Evolutionary conservation across 805 yeast genomes (phyloP).

Genomic region (Helenozyma baotianmanensis): DNA sequence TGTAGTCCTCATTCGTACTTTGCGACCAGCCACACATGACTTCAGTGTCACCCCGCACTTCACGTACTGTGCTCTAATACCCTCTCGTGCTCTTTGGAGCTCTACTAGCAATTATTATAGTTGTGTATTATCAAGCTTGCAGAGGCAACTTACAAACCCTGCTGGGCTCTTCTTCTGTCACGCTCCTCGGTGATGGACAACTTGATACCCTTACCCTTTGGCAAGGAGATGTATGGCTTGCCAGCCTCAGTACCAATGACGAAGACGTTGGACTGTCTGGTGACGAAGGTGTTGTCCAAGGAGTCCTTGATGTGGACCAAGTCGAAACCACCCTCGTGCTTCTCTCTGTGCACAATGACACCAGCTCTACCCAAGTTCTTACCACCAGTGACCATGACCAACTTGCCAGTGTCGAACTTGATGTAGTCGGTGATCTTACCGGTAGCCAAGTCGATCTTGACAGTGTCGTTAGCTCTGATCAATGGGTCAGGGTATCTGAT

Average conservation of each 20-base stretch:
- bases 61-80: too few relatives aligned
- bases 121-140: conserved; percentile 2
- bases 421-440: conserved; percentile 90
- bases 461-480: conserved; percentile 96
- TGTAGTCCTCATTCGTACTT: too few relatives aligned
- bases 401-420: conserved; percentile 85
- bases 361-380: conserved; percentile 98
- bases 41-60: too few relatives aligned
- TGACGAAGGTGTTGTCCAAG: conserved; percentile 87
- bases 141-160: conserved; percentile 17
- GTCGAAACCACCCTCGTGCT: conserved; percentile 98
- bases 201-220: conserved; percentile 99
- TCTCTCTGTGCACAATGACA: conserved; percentile 92
- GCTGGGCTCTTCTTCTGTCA: conserved; percentile 92
- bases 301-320: conserved; percentile 95
- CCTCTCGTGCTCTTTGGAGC: too few relatives aligned
- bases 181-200: conserved; percentile 94
- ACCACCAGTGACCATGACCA: conserved; percentile 95
- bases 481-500: conserved; percentile 98
- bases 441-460: conserved; percentile 91
- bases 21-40: too few relatives aligned
- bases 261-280: conserved; percentile 89
- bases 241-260: conserved; percentile 86
- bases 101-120: too few relatives aligned
- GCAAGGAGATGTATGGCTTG: conserved; percentile 89